Base-by-base conservation (phyloP, 75 land plant genomes). In the Cryptomeria japonica region DNA sequence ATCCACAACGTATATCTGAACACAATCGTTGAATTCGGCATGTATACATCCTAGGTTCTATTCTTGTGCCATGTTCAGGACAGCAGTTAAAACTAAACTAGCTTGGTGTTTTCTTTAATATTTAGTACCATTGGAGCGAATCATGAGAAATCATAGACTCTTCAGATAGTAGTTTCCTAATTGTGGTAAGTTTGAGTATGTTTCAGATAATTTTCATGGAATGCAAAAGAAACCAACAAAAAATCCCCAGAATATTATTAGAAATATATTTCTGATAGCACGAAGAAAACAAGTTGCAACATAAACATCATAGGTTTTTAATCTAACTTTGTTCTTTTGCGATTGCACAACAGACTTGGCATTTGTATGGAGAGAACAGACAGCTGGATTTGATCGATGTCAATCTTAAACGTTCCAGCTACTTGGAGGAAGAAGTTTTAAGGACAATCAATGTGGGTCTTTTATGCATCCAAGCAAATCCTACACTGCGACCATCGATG, bases 331-430 rank as follows among this genome's bases (percentile, higher is more conserved):
- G 34, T 75, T 34, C 10, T 9, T 39, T 80, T 38, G 44, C 22
- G 22, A 16, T 80, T 80, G 47, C 42, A 42, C 46, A 83, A 31
- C 61, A 91, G 92, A 88, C 91, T 42, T 89, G 83, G 88, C 68
- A 87, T 6, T 55, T 89, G 72, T 88, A 91, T 19, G 87, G 86
- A 85, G 51, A 88, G 61, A 89, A 85, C 31, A 91, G 79, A 32
- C 83, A 89, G 13, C 83, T 91, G 11, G 89, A 91, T 28, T 82
- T 91, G 36, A 87, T 91, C 7, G 91, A 91, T 22, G 51, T 84
- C 8, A 28, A 42, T 18, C 13, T 85, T 18, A 84, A 86, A 39
- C 53, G 78, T 22, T 84, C 84, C 1, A 80, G 86, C n/a, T 89
- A 37, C 89, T 84, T 87, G 10, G 80, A 85, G 79, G 92, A 89